Base-by-base conservation (phyloP, 2,329 filamentous ascomycete species). In the Hypomyces rosellus region DNA sequence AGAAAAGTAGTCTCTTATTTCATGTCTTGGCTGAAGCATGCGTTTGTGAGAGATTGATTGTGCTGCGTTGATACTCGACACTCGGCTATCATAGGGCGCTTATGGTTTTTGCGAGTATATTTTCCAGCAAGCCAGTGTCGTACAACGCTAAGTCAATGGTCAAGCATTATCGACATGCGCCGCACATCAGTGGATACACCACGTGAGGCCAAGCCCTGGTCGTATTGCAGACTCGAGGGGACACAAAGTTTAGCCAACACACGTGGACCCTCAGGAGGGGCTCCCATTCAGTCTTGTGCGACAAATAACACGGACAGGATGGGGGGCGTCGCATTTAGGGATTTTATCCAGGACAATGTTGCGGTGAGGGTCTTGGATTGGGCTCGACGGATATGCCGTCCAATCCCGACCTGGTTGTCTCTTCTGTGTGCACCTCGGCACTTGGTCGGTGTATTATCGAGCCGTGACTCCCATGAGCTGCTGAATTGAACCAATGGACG, bases 131-230 rank as follows among this genome's bases (percentile, higher is more conserved):
- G 40, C 46, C 34, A 49, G 33, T 18, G 46, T 51, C 18, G 41
- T 18, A 49, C 46, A 45, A 33, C 42, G 25, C 33, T 46, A 34
- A 34, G 34, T 34, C 43, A 41, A 34, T 39, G 36, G 38, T 13
- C 48, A 16, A 38, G 36, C 33, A 42, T 45, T 15, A 25, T 42
- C 42, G 43, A 51, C 56, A 54, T 52, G 50, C 55, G 52, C 52
- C 52, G 48, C 51, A 47, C 54, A 54, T 57, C 50, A 42, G 55
- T 50, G 51, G 56, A 57, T 56, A 50, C 50, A 50, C 55, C 52
- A 54, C 53, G 55, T 58, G 56, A 58, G 53, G 53, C 46, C 49
- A 54, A 46, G 51, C 44, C 44, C 34, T 45, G 16, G 41, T 55
- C 34, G 39, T 52, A 44, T 48, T 49, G 48, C 45, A 57, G 51